A percentile compares a stretch with the other conserved stretches of the same genome.
Conservation (phyloP, 2,329 filamentous ascomycete genomes). For the Fonsecaea pedrosoi region DNA sequence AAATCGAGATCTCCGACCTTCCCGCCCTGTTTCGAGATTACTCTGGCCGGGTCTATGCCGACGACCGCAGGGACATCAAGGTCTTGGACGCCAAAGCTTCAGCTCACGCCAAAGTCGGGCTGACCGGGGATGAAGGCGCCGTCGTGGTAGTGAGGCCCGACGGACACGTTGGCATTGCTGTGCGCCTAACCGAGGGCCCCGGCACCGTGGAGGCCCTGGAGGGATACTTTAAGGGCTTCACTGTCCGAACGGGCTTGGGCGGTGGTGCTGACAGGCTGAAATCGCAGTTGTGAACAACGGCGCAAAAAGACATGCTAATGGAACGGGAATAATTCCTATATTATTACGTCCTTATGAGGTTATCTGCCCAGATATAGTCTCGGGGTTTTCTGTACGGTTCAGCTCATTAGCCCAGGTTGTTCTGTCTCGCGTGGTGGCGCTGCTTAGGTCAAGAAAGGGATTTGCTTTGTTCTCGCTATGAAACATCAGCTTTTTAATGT, state of each 20-base stretch:
- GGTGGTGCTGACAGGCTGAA: conserved; percentile 25
- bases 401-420: not conserved
- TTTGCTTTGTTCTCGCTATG: not conserved
- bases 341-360: too few species aligned
- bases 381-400: not conserved
- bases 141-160: conserved; percentile 86
- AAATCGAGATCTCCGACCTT: conserved; percentile 76
- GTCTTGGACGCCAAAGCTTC: conserved; percentile 73
- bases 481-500: not conserved
- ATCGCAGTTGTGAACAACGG: conserved; percentile 24
- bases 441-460: not conserved
- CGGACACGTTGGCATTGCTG: conserved; percentile 81
- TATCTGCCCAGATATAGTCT: not conserved
- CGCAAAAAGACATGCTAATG: not conserved
- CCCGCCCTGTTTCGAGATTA: conserved; percentile 76
- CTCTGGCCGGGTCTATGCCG: conserved; percentile 81
- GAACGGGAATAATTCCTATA: too few species aligned
- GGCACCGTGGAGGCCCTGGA: conserved; percentile 84
- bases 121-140: conserved; percentile 64
- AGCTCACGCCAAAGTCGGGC: conserved; percentile 85
- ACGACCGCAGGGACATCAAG: conserved; percentile 76
- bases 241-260: conserved; percentile 18
- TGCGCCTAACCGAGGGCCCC: conserved; percentile 74
- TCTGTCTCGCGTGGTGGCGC: not conserved
- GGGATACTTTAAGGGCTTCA: conserved; percentile 67